Conservation (phyloP, 2,329 filamentous ascomycete species). For the Penicillium sp. region DNA sequence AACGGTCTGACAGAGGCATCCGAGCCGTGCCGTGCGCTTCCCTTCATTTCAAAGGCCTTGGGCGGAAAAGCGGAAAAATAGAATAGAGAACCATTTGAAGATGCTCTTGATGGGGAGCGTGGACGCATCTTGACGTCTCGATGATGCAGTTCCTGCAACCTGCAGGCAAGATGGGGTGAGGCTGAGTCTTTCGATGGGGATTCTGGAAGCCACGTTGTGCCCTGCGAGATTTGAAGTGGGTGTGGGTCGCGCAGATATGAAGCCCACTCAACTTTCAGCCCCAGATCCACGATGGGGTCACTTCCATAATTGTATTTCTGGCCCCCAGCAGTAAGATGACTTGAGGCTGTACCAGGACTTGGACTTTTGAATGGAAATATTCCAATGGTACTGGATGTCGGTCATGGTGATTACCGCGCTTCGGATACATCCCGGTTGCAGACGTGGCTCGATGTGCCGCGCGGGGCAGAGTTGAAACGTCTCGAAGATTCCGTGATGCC, state of each 20-base stretch:
- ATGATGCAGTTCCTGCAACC: conserved; percentile 2
- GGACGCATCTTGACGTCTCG: conserved; percentile 4
- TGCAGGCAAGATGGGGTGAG: conserved; percentile 2
- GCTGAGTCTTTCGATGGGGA: conserved; percentile 22
- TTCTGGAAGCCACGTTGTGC: conserved; percentile 32
- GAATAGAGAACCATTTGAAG: not conserved
- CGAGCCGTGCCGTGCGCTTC: conserved; percentile 10
- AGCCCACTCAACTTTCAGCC: conserved; percentile 27
- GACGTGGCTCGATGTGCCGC: conserved; percentile 4
- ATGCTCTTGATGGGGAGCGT: not conserved
- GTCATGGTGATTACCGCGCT: not conserved
- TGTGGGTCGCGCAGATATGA: conserved; percentile 2
- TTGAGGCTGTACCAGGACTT: not conserved
- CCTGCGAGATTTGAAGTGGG: conserved; percentile 11
- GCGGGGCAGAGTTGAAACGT: conserved; percentile 8
- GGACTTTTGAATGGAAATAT: not conserved
- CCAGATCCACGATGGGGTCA: conserved; percentile 16
- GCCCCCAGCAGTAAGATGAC: not conserved
- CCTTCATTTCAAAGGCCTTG: not conserved
- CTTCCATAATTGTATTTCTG: not conserved
- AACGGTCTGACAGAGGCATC: conserved; percentile 4
- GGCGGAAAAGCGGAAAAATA: not conserved
- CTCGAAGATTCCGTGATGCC: not conserved
- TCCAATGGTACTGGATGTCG: not conserved
- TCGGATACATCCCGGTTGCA: conserved; percentile 3